Evolutionary conservation across 1,284 basidiomycete genomes (phyloP), one percentile per base, ranked within the genome.

Genomic region (Neolentinus lepideus): DNA sequence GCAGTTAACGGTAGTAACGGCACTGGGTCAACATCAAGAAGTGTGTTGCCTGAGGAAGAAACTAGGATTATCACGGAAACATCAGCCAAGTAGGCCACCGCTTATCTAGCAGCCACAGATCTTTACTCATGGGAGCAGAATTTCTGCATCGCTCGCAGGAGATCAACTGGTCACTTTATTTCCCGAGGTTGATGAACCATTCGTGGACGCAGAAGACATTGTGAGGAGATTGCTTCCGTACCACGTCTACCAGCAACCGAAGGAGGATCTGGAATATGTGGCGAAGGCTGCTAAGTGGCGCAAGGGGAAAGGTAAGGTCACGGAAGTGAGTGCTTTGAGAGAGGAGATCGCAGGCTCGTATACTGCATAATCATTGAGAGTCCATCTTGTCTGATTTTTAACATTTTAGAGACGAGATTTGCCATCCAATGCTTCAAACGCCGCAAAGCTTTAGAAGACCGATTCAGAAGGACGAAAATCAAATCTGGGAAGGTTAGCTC

Each of bases 191-290:
- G 85, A 89, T 54, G 74, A 81, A 0, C 83, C 88, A 1, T 91
- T 91, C 61, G 57, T 62, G 21, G 80, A 87, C 63, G 68, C 75
- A 11, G 63, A 69, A 3, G 89, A 91, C 64, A 84, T 75, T 1
- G 72, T 90, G 22, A 75, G 77, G 16, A 77, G 88, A 53, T 72
- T 91, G 16, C 69, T 91, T 24, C 88, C 88, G 0, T 91, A 88
- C 65, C 88, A 91, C 64, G 69, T 91, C 53, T 89, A 84, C 61
- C 85, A 87, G 60, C 83, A 88, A 56, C 88, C 88, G 0, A 69
- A 69, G 56, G 81, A 84, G 46, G 89, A 90, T 62, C 61, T 88
- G 57, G 66, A 69, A 19, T 43, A 43, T 16, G 43, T 61, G 9
- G 54, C 75, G 14, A 29, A 58, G 53, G 52, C 61, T 57, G 51